phyloP scores from a whole-genome alignment of 305 asterid species.

The Fraxinus velutina region DNA sequence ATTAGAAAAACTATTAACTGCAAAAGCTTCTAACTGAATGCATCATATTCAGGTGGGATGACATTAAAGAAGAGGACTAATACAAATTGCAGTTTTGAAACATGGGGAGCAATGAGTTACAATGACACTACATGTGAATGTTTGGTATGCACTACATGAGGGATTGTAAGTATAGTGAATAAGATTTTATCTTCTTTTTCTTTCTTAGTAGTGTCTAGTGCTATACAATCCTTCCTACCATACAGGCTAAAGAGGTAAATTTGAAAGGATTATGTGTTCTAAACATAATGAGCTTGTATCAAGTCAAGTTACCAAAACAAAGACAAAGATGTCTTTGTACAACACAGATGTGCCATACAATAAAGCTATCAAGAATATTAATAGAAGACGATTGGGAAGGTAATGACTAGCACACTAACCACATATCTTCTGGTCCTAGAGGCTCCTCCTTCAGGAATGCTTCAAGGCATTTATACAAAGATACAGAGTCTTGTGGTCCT shows the following conservation, averaged over 20 bases:
- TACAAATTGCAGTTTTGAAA: not conserved
- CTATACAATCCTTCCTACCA: not conserved
- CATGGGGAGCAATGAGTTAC: not conserved
- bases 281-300: slow-evolving; percentile 13
- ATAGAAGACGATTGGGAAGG: slow-evolving; percentile 15
- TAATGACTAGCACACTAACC: slow-evolving; percentile 55
- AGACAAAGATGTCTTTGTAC: not conserved
- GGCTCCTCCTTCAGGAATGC: slow-evolving; percentile 98
- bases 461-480: slow-evolving; percentile 85
- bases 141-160: not conserved
- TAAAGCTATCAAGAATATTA: slow-evolving; percentile 8
- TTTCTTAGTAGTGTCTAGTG: not conserved
- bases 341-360: not conserved
- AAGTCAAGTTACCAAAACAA: not conserved
- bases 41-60: not conserved
- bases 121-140: not conserved
- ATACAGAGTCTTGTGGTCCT: slow-evolving; percentile 74
- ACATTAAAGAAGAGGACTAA: not conserved
- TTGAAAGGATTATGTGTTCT: slow-evolving; percentile 3
- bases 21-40: slow-evolving; percentile 14
- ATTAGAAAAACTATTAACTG: slow-evolving; percentile 17
- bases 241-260: not conserved
- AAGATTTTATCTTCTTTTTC: not conserved
- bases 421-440: slow-evolving; percentile 98
- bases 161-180: not conserved